Evolutionary conservation across 805 yeast species (phyloP), one percentile per base, ranked within the genome.

Genomic region (Nakazawaea ishiwadae): DNA sequence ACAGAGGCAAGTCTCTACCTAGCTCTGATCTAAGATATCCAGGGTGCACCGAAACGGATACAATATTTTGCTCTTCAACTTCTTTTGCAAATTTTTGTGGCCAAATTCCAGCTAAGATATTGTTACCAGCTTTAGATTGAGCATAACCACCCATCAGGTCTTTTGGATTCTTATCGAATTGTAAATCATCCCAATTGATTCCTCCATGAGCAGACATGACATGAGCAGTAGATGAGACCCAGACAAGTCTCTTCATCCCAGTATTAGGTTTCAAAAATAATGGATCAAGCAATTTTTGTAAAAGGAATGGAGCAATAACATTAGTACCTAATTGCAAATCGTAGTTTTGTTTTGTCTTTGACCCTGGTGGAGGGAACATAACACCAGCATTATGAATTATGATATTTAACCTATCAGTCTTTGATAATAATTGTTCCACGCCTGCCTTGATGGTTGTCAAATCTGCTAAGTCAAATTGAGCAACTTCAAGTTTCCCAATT

Each of bases 311-410:
- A 1, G 71, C 79, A 11, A 75, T 48, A 14, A 53, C 63, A 51
- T 74, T 75, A n/a, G 68, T 65, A 8, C 75, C 79, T 30, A 71
- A 54, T 42, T 69, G 73, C 29, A 60, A 41, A 39, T 75, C 79
- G 42, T 58, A 63, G 8, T 73, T 76, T 53, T 74, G 76, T 10
- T 39, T 51, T 4, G 77, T 63, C 27, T 45, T 46, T 6, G 66
- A 48, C 0, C 62, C 31, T 4, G 73, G 68, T 2, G 69, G 68
- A 8, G 42, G 66, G 8, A 40, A 43, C 71, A 69, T 66, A 3
- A 71, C 65, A 26, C 73, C 74, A 10, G 75, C 75, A 49, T 71
- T 71, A 48, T 66, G 63, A 24, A 71, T 54, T 16, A 67, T 55
- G 2, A 64, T 55, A 40, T 71, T 61, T 30, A 71, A 44, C 53